Conservation (phyloP, 2,329 filamentous ascomycete species). For the Volutella citrinella region DNA sequence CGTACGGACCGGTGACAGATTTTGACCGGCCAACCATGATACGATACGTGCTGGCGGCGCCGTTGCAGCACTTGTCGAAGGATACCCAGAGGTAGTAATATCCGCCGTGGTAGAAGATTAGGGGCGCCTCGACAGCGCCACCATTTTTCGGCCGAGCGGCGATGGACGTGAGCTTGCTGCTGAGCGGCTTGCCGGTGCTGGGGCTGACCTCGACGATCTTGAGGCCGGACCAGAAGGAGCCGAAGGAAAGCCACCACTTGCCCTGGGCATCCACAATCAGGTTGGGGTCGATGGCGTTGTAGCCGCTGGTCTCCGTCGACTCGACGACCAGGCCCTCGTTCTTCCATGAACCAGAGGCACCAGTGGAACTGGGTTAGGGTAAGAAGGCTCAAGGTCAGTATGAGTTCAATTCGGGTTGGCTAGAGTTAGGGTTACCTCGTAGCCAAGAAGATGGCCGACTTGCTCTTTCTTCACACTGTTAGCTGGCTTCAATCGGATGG, state of each 20-base stretch:
- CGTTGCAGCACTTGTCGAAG: constrained; percentile 29
- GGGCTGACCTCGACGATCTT: constrained; percentile 26
- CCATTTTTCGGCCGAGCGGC: constrained; percentile 18
- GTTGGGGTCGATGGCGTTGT: constrained; percentile 30
- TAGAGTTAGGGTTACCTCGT: too few relatives aligned
- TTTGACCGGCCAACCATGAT: constrained; percentile 31
- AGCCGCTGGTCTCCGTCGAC: constrained; percentile 17
- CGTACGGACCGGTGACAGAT: constrained; percentile 26
- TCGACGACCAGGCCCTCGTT: constrained; percentile 28
- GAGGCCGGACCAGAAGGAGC: constrained; percentile 31
- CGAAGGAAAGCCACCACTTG: constrained; percentile 31
- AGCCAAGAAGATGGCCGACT: constrained; percentile 30
- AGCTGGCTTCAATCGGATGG: too few relatives aligned
- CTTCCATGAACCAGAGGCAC: constrained; percentile 27
- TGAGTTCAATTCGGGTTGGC: too few relatives aligned
- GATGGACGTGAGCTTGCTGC: constrained; percentile 21
- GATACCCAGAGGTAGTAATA: constrained; percentile 33
- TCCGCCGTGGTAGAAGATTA: constrained; percentile 24
- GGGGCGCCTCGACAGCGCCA: constrained; percentile 28
- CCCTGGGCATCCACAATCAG: constrained; percentile 25
- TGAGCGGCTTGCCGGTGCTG: constrained; percentile 22
- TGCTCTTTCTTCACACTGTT: too few relatives aligned
- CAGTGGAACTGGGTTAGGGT: too few relatives aligned
- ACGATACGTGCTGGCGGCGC: constrained; percentile 28
- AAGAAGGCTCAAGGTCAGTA: too few relatives aligned